Conservation (phyloP, 441 rosid species). For the Adansonia rubrostipa region DNA sequence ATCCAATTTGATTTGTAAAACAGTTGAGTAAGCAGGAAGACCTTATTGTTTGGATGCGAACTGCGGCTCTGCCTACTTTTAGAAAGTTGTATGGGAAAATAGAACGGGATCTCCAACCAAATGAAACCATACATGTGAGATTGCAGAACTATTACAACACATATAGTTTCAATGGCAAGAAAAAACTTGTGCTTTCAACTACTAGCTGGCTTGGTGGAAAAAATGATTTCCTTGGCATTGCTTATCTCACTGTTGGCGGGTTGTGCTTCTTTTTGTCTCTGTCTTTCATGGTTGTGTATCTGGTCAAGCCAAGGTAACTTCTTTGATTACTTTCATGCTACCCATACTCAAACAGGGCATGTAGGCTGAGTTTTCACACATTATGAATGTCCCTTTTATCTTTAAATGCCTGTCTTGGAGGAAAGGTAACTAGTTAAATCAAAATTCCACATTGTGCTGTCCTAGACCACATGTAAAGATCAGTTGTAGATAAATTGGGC, state of each 20-base stretch:
- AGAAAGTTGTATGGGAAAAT: conserved; percentile 91
- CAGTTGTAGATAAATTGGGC: not conserved
- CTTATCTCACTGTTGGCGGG: conserved; percentile 80
- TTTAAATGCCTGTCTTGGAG: not conserved
- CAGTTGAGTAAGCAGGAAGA: conserved; percentile 91
- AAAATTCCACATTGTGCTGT: not conserved
- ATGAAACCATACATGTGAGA: conserved; percentile 53
- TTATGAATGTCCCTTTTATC: not conserved
- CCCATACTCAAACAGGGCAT: not conserved
- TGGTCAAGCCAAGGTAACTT: conserved; percentile 84
- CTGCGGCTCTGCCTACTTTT: conserved; percentile 95
- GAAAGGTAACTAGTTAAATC: not conserved
- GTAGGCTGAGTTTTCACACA: not conserved
- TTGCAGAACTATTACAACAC: conserved; percentile 78
- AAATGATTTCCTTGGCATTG: conserved; percentile 84
- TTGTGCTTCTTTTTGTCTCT: conserved; percentile 83
- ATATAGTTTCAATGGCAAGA: conserved; percentile 78
- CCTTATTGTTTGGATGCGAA: conserved; percentile 97
- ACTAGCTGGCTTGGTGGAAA: conserved; percentile 91
- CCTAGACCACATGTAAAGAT: not conserved
- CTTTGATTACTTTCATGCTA: not conserved
- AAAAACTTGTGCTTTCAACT: conserved; percentile 85
- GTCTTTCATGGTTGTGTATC: conserved; percentile 75
- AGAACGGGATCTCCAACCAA: conserved; percentile 64
- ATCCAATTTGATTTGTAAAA: conserved; percentile 25